Evolutionary conservation across 148 eudicot genomes (phyloP), one percentile per base, ranked within the genome.

Genomic region (Beta vulgaris): DNA sequence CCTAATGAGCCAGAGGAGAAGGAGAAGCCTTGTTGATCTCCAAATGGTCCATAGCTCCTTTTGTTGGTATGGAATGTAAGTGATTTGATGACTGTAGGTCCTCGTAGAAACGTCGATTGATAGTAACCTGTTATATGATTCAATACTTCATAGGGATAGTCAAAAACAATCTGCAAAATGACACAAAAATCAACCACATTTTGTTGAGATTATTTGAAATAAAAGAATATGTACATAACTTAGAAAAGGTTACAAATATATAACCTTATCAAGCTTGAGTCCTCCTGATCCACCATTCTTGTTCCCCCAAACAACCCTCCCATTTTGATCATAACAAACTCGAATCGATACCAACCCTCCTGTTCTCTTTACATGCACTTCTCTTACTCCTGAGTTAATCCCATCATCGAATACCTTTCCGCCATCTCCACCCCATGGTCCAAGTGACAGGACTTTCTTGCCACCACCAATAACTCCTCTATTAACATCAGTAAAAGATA

Each of bases 41-140:
- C 85, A 68, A 83, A 83, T 35, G 85, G 85, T 67, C 85, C 85
- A 34, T 79, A 83, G 64, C 71, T 79, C 60, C 77, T 79, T 62
- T 70, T 83, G 18, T 68, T 83, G 31, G 85, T 79, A 25, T 72
- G 82, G 26, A 83, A 83, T 29, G 85, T 83, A 60, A 83, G 70
- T 26, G 85, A 83, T 64, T 83, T 83, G 23, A 79, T 58, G 15
- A 83, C 25, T 19, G 82, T 79, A 8, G 85, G 85, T 3, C 85
- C 85, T 71, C 79, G 79, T 36, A 80, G 60, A 32, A 80, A 71
- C n/a, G 83, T 80, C 19, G 83, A 80, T 36, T 69, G 73, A 25
- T 80, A 80, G 71, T 71, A 76, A 48, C 83, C 83, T 44, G 73
- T 53, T 71, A 80, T 80, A 65, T 76, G 76, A 36, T 76, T 80